These are phyloP conservation scores for Rhizophagus sp. DNA, from an alignment of 192 early-diverging fungal genomes.

Conservation along the genomic window DNA sequence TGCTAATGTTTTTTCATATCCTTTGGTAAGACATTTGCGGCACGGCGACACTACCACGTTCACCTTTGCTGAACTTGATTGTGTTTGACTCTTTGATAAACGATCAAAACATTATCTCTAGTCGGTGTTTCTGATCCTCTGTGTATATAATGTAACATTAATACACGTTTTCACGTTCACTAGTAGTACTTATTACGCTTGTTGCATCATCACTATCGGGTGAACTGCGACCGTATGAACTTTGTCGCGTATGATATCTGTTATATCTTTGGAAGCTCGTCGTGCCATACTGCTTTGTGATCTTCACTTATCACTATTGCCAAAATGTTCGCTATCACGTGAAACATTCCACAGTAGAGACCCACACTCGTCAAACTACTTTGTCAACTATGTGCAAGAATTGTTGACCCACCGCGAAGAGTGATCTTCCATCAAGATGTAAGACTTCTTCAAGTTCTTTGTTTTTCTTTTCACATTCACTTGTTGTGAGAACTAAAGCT, in stretches of 20 bases:
- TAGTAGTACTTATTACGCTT: not conserved
- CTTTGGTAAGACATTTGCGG: too few species aligned
- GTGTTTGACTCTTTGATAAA: conserved; percentile 12
- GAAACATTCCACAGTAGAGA: not conserved
- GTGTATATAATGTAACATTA: conserved; percentile 9
- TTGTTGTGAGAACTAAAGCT: too few species aligned
- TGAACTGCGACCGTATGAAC: conserved; percentile 2
- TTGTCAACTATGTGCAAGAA: not conserved
- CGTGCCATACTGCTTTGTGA: conserved; percentile 14
- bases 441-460: conserved; percentile 30
- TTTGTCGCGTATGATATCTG: not conserved
- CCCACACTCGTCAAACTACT: conserved; percentile 26
- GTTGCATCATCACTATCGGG: conserved; percentile 1
- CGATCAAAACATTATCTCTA: conserved; percentile 15
- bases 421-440: too few species aligned
- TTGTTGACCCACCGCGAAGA: not conserved
- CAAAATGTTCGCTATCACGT: conserved; percentile 20
- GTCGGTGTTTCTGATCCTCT: not conserved
- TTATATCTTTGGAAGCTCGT: conserved; percentile 19
- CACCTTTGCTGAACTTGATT: conserved; percentile 15
- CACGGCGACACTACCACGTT: not conserved
- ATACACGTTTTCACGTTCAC: conserved; percentile 13
- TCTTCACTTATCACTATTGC: conserved; percentile 11
- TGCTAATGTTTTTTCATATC: not conserved
- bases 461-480: too few species aligned